phyloP scores from a whole-genome alignment of 768 basidiomycete species.

The Cystobasidium ongulense region DNA sequence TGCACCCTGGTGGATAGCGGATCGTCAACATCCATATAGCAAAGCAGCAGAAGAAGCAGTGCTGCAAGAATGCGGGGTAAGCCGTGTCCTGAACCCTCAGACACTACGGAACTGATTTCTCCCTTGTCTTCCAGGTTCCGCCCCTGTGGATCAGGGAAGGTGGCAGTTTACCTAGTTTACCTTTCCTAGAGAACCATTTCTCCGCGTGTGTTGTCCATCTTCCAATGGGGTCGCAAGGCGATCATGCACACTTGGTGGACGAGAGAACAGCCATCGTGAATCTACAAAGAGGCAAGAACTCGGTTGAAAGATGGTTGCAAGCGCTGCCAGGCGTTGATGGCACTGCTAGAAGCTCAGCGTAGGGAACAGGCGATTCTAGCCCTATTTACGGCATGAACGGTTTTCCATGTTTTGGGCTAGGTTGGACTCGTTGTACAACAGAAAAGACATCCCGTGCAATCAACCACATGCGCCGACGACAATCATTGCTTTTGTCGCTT shows the following conservation, averaged over 20 bases:
- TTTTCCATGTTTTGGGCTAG: too few species aligned
- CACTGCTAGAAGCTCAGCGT: neutral
- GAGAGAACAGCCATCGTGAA: constrained; percentile 56
- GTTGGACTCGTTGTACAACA: too few species aligned
- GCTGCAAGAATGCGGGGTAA: constrained; percentile 7
- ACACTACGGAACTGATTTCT: neutral
- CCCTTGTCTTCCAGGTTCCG: neutral
- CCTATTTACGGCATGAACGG: too few species aligned
- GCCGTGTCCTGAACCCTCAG: neutral
- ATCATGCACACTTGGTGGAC: constrained; percentile 64
- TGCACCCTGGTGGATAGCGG: constrained; percentile 29
- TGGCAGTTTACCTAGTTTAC: constrained; percentile 87
- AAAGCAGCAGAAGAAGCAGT: neutral
- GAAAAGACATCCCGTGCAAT: too few species aligned
- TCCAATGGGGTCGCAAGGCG: constrained; percentile 85
- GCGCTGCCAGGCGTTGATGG: neutral
- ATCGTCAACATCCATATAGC: constrained; percentile 23
- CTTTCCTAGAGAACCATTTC: constrained; percentile 86
- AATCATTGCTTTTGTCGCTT: constrained; percentile 24
- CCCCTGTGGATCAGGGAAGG: constrained; percentile 38
- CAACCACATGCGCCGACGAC: neutral
- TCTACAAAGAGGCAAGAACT: constrained; percentile 29
- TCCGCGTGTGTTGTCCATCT: constrained; percentile 81
- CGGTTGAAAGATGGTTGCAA: constrained; percentile 25
- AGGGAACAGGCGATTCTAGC: too few species aligned